Conservation (phyloP, 2,329 filamentous ascomycete genomes). For the Paecilomyces niveus region DNA sequence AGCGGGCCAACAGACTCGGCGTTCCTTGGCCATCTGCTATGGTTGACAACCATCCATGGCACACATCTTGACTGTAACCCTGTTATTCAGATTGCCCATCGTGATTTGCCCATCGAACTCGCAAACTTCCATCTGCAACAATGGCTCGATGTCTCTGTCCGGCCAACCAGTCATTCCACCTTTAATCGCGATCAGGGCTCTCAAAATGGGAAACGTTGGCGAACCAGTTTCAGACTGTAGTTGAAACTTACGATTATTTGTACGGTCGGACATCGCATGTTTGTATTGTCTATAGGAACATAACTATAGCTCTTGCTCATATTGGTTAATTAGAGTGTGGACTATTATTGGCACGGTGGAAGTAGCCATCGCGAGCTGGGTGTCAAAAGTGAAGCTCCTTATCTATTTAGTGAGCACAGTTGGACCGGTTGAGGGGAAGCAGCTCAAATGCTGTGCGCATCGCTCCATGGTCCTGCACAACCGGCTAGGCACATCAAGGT, state of each 20-base stretch:
- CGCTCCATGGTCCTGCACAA: neutral
- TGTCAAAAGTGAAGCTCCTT: too few species aligned
- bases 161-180: neutral
- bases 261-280: neutral
- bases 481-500: neutral
- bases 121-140: neutral
- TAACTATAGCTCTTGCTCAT: too few species aligned
- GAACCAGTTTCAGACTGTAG: too few species aligned
- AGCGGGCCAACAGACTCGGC: neutral
- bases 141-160: neutral
- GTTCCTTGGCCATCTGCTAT: neutral
- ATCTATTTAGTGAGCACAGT: too few species aligned
- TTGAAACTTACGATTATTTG: neutral
- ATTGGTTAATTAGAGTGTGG: too few species aligned
- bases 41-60: neutral
- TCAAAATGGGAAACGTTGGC: neutral
- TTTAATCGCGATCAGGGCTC: neutral
- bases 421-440: neutral
- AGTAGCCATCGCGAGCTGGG: too few species aligned
- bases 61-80: neutral
- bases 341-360: too few species aligned
- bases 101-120: neutral
- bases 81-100: neutral
- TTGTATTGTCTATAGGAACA: neutral
- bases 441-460: neutral